Base-by-base conservation (phyloP, 768 basidiomycete species). In the Podaxis sp. region DNA sequence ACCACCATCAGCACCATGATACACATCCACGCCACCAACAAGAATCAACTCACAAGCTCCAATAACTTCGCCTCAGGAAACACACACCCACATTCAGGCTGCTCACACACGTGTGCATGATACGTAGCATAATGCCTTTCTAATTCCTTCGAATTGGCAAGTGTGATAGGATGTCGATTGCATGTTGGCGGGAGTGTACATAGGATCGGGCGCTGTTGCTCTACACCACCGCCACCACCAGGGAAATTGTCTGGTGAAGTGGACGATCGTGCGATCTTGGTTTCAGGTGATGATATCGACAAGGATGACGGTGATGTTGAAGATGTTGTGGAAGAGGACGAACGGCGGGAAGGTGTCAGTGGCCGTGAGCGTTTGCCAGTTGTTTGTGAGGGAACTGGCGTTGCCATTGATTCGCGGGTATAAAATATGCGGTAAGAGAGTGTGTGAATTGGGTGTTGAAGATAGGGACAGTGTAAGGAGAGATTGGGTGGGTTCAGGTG, bases 131-230 rank as follows among this genome's bases (percentile, higher is more conserved):
- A 94, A 75, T 95, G 94, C 47, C 82, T 73, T 69, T 95, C 93
- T 7, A 94, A 82, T 64, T 93, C 93, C 43, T 80, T 82, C 50
- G 85, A 81, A 67, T 82, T 82, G 1, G 80, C 76, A 49, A 94
- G 80, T n/a, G 79, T 77, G 1, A 90, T 91, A 0, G 90, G 84
- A 1, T 70, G 76, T 66, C 77, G 82, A 61, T 87, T 84, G 73
- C 94, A 96, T 47, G 92, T 94, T 19, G 94, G 94, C 1, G 93
- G 91, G 17, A 95, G 79, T 4, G 83, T 86, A 74, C 92, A 94
- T 24, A 89, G 24, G 36, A 62, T 62, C 12, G 61, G 33, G 5
- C 55, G 29, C 13, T 47, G 58, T 19, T 11, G 53, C 54, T 22
- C 25, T 2, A 19, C 22, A 7, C 22, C 53, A 8, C 29, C n/a